Conservation (phyloP, 495 filamentous ascomycete species). For the Tetracladium marchalianum region DNA sequence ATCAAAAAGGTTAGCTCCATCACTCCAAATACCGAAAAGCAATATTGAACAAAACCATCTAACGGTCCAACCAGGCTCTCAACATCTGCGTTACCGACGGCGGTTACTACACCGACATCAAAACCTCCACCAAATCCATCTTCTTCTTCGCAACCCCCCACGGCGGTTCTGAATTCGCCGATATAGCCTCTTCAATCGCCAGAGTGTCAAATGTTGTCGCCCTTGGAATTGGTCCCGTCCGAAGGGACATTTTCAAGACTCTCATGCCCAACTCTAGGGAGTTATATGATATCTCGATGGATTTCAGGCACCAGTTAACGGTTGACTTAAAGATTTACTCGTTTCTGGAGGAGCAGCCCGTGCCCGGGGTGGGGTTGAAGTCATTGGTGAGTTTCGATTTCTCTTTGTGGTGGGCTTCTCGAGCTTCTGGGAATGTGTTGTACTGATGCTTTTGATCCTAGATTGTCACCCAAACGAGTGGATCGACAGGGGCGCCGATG, state of each 20-base stretch:
- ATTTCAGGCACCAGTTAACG: conserved; percentile 5
- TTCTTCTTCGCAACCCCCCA: conserved; percentile 41
- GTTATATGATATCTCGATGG: conserved; percentile 1
- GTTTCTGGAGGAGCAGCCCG: conserved; percentile 5
- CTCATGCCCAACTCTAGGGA: neutral
- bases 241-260: neutral
- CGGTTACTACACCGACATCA: conserved; percentile 22
- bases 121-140: conserved; percentile 26
- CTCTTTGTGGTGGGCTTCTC: too few relatives aligned
- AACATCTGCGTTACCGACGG: neutral
- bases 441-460: neutral
- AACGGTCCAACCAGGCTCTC: conserved; percentile 3
- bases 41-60: neutral
- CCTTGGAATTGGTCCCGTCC: neutral
- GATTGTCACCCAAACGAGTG: conserved; percentile 5
- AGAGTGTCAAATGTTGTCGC: neutral
- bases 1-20: conserved; percentile 30
- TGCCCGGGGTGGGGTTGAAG: too few relatives aligned
- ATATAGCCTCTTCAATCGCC: neutral
- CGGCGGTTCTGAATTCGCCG: conserved; percentile 22
- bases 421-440: neutral
- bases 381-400: too few relatives aligned
- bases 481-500: neutral
- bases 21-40: too few relatives aligned
- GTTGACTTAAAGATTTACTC: conserved; percentile 1